These are phyloP conservation scores for Aureobasidium sp. DNA, from an alignment of 2,329 filamentous ascomycete genomes.

Conservation along the genomic window DNA sequence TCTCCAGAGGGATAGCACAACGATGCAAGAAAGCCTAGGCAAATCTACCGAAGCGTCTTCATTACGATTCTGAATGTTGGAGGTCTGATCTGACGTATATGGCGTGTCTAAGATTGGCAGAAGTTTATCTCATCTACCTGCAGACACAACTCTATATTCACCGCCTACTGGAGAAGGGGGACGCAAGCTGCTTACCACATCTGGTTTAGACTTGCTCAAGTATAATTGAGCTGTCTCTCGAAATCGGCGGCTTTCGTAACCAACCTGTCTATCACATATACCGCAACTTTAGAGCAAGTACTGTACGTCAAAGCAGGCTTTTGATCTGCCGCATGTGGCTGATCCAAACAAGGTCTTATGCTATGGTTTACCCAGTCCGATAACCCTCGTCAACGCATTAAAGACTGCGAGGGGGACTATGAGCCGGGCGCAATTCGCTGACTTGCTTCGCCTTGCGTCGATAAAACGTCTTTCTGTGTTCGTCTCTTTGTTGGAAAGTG, in stretches of 20 bases:
- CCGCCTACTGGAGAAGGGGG: constrained; percentile 14
- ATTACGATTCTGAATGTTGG: constrained; percentile 17
- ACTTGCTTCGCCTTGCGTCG: constrained; percentile 16
- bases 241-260: constrained; percentile 12
- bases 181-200: not conserved
- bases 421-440: constrained; percentile 15
- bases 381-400: constrained; percentile 14
- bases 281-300: not conserved
- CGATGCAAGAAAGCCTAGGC: not conserved
- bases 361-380: constrained; percentile 17
- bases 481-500: constrained; percentile 17
- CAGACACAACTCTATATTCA: constrained; percentile 18
- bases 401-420: not conserved
- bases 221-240: constrained; percentile 14
- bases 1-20: not conserved
- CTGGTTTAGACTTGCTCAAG: constrained; percentile 13
- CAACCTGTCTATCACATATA: not conserved
- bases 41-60: constrained; percentile 8
- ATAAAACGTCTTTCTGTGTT: constrained; percentile 18
- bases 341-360: constrained; percentile 13
- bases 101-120: constrained; percentile 15
- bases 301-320: not conserved
- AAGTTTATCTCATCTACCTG: constrained; percentile 16
- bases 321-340: not conserved
- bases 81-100: constrained; percentile 5